Percentiles rank a stretch among this genome's conserved stretches.
Conservation (phyloP, 2,329 filamentous ascomycete species). For the Juglanconis juglandina region DNA sequence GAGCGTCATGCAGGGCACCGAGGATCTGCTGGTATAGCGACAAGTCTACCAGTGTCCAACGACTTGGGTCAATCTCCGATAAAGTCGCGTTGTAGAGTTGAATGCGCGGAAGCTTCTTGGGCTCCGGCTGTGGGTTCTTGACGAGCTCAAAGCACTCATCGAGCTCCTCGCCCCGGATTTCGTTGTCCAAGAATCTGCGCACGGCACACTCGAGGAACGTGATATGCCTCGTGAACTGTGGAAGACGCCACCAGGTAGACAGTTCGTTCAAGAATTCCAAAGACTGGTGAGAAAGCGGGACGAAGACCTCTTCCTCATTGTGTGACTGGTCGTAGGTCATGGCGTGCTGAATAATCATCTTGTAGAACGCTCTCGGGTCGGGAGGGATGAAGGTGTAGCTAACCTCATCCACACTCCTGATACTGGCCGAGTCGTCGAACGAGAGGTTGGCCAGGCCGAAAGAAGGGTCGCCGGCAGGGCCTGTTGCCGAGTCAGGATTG, state of each 20-base stretch:
- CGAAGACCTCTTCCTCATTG: conserved; percentile 46
- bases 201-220: conserved; percentile 80
- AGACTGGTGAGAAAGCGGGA: conserved; percentile 70
- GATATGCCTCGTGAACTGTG: conserved; percentile 74
- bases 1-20: conserved; percentile 70
- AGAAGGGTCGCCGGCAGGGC: conserved; percentile 58
- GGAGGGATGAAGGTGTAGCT: conserved; percentile 87
- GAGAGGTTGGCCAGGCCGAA: conserved; percentile 66
- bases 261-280: conserved; percentile 82
- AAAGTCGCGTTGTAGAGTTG: conserved; percentile 49
- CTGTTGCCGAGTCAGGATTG: conserved; percentile 39
- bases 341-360: conserved; percentile 74
- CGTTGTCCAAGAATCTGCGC: conserved; percentile 80
- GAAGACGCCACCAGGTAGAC: conserved; percentile 83
- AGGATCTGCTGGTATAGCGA: conserved; percentile 72
- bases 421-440: conserved; percentile 51
- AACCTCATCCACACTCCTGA: conserved; percentile 56
- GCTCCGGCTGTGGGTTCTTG: conserved; percentile 67
- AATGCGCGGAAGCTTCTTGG: conserved; percentile 60
- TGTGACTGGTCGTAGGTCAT: conserved; percentile 63
- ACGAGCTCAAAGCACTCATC: conserved; percentile 79
- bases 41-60: conserved; percentile 69
- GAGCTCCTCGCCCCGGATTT: conserved; percentile 76
- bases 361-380: conserved; percentile 79
- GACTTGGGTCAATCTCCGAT: conserved; percentile 53